These are phyloP conservation scores for Cystoisospora suis DNA, from an alignment of 169 alveolate genomes.

Conservation along the genomic window DNA sequence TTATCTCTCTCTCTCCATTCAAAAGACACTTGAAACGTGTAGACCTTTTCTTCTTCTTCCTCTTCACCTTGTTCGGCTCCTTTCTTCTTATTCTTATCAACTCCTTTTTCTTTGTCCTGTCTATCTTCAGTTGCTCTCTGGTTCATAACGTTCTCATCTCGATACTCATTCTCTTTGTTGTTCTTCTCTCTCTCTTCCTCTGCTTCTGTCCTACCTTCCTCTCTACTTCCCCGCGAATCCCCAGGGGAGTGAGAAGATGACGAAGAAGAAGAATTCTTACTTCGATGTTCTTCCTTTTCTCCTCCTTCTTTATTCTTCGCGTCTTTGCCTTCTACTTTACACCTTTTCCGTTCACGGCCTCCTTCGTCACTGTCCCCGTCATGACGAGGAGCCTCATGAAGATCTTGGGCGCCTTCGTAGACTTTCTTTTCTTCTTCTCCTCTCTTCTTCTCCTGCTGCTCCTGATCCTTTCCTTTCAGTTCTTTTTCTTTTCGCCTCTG, in stretches of 20 bases:
- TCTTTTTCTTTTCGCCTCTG: not conserved
- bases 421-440: too few species aligned
- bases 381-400: too few species aligned
- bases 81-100: not conserved
- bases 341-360: too few species aligned
- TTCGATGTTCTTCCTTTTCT: not conserved
- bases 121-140: not conserved
- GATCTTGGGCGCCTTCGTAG: conserved; percentile 27
- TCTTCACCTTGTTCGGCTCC: not conserved
- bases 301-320: not conserved
- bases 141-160: not conserved
- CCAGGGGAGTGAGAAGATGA: too few species aligned
- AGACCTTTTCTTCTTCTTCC: not conserved
- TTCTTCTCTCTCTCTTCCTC: not conserved
- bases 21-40: not conserved
- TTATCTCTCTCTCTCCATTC: conserved; percentile 8
- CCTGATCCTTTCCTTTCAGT: not conserved
- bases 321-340: too few species aligned
- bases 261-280: not conserved
- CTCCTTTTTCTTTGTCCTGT: not conserved
- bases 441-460: conserved; percentile 34
- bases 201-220: not conserved
- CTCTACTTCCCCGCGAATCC: not conserved
- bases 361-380: too few species aligned
- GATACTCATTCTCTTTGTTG: not conserved